Evolutionary conservation across 306 rosid species (phyloP).

Genomic region (Comarum palustre): DNA sequence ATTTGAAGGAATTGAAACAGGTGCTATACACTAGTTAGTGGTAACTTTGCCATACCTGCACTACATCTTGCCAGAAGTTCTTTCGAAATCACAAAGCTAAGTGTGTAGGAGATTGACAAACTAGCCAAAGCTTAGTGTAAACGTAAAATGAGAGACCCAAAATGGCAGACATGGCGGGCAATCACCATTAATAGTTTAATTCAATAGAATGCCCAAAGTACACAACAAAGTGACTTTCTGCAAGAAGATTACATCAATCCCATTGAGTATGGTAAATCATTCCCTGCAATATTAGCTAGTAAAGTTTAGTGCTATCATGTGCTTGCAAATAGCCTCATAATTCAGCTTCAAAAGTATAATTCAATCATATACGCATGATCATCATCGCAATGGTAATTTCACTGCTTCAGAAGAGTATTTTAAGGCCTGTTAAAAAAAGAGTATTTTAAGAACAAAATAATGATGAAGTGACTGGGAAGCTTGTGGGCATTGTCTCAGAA

Average conservation of each 20-base stretch:
- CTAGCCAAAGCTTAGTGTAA: conserved; percentile 15
- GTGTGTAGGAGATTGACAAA: neutral
- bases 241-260: conserved; percentile 7
- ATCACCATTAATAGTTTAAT: conserved; percentile 6
- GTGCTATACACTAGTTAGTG: neutral
- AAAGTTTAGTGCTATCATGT: neutral
- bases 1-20: neutral
- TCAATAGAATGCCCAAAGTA: neutral
- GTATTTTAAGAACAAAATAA: neutral
- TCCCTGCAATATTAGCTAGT: neutral
- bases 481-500: neutral
- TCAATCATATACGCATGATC: conserved; percentile 25
- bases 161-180: conserved; percentile 10
- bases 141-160: conserved; percentile 27
- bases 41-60: neutral
- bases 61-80: neutral
- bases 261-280: neutral
- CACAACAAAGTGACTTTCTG: conserved; percentile 7
- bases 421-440: too few species aligned
- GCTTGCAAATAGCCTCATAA: conserved; percentile 19
- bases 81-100: conserved; percentile 9
- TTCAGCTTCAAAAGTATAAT: neutral
- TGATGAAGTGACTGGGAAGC: neutral
- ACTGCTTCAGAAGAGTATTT: neutral
- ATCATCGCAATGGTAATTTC: conserved; percentile 4